A percentile compares a stretch with the other conserved stretches of the same genome.
Conservation (phyloP, 192 early-diverging fungal species). For the Rhizoclosmatium sp. region DNA sequence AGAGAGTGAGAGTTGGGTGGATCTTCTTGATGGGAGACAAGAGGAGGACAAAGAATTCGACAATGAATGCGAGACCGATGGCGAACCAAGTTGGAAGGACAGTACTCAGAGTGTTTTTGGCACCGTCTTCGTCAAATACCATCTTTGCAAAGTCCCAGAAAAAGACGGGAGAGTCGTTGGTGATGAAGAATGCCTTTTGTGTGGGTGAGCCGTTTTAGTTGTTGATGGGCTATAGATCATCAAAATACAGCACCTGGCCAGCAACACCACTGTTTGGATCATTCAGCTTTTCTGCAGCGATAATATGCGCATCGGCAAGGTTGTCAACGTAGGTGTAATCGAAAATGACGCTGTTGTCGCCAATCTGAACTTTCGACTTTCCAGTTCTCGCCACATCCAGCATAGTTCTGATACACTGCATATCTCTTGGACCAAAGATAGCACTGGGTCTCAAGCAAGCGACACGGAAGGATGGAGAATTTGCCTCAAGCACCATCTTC, state of each 20-base stretch:
- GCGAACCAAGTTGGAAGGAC: conserved; percentile 47
- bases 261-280: conserved; percentile 50
- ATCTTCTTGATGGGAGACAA: conserved; percentile 66
- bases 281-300: conserved; percentile 79
- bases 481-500: conserved; percentile 76
- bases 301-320: conserved; percentile 80
- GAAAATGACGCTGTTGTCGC: conserved; percentile 80
- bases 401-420: conserved; percentile 47
- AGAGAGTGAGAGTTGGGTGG: conserved; percentile 78
- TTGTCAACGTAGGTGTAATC: conserved; percentile 96
- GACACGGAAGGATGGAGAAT: conserved; percentile 73
- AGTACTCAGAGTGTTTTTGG: conserved; percentile 37
- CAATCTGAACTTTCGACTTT: conserved; percentile 76
- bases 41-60: conserved; percentile 66
- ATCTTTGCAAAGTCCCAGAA: conserved; percentile 88
- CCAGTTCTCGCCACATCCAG: conserved; percentile 45
- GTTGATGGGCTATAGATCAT: conserved; percentile 11
- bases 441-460: conserved; percentile 85
- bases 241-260: conserved; percentile 43
- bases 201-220: no score
- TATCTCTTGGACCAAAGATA: conserved; percentile 85
- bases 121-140: conserved; percentile 51
- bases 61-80: conserved; percentile 70
- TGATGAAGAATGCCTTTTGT: conserved; percentile 88
- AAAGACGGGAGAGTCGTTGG: conserved; percentile 86